These are phyloP conservation scores for Clarireedia homoeocarpa DNA, from an alignment of 2,329 filamentous ascomycete species.

Conservation along the genomic window DNA sequence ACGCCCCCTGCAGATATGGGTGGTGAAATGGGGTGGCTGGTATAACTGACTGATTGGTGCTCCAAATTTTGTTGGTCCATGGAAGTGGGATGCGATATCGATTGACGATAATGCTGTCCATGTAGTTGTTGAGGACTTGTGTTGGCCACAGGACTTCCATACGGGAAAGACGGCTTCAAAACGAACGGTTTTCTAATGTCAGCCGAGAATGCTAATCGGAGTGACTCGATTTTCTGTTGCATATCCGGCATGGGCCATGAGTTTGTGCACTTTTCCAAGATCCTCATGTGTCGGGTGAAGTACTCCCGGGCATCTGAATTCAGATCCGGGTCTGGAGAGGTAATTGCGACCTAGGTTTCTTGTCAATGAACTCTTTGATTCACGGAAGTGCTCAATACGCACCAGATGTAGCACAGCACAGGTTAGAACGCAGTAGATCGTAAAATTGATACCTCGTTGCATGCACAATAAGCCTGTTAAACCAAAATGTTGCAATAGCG, in stretches of 20 bases:
- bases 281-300: slow-evolving; percentile 89
- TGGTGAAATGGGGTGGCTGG: slow-evolving; percentile 67
- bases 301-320: slow-evolving; percentile 79
- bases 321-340: slow-evolving; percentile 83
- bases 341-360: slow-evolving; percentile 67
- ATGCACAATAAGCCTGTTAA: slow-evolving; percentile 79
- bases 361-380: slow-evolving; percentile 6
- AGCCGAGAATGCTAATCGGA: slow-evolving; percentile 85
- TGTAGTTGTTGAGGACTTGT: slow-evolving; percentile 19
- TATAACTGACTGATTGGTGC: slow-evolving; percentile 54
- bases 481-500: slow-evolving; percentile 67
- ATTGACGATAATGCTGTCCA: slow-evolving; percentile 23
- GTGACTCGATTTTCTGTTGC: slow-evolving; percentile 79
- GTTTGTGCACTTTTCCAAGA: slow-evolving; percentile 76
- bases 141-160: slow-evolving; percentile 57
- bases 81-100: slow-evolving; percentile 15
- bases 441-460: slow-evolving; percentile 90
- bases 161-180: slow-evolving; percentile 79
- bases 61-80: slow-evolving; percentile 40
- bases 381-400: slow-evolving; percentile 34
- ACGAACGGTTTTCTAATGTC: slow-evolving; percentile 80
- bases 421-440: slow-evolving; percentile 84
- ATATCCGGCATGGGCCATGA: slow-evolving; percentile 87
- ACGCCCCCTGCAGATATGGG: slow-evolving; percentile 66
- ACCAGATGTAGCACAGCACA: slow-evolving; percentile 92